Evolutionary conservation across 164 flowering plant genomes (phyloP).

Genomic region (Liriodendron chinense): DNA sequence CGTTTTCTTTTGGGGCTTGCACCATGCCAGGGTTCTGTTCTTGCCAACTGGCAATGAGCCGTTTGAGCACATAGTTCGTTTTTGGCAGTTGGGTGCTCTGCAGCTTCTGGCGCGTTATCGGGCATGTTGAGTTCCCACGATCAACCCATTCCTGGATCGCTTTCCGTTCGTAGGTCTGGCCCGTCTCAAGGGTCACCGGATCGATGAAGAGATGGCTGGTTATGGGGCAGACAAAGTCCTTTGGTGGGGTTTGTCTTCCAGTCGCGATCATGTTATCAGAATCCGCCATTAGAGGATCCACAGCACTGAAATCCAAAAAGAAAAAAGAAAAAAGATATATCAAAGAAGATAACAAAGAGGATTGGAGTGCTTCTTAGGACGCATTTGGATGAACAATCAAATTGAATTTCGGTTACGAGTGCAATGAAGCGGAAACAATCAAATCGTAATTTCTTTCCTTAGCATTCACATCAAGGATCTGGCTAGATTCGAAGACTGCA

Average conservation of each 20-base stretch:
- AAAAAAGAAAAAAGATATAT: constrained; percentile 3
- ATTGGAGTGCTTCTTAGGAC: not conserved
- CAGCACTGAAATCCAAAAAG: constrained; percentile 31
- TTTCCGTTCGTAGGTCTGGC: constrained; percentile 79
- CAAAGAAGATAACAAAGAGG: not conserved
- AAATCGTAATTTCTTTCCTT: no score
- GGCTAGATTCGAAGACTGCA: no score
- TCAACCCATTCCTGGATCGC: constrained; percentile 86
- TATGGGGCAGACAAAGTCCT: constrained; percentile 85
- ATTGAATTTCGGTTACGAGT: not conserved
- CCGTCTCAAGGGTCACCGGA: constrained; percentile 87
- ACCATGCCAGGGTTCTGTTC: constrained; percentile 40
- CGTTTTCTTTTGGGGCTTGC: constrained; percentile 21
- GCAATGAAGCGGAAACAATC: no score
- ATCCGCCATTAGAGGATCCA: constrained; percentile 42
- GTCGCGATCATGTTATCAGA: constrained; percentile 30
- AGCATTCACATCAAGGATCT: no score
- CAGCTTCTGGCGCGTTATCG: constrained; percentile 74
- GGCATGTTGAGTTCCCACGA: constrained; percentile 74
- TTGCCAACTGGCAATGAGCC: constrained; percentile 80
- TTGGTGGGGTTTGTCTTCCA: constrained; percentile 59
- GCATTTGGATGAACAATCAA: not conserved
- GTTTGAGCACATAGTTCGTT: constrained; percentile 74
- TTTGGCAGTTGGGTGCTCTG: constrained; percentile 62
- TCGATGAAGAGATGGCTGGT: constrained; percentile 68